Evolutionary conservation across 2,329 filamentous ascomycete species (phyloP), one percentile per base, ranked within the genome.

Genomic region (Alternaria sp.): DNA sequence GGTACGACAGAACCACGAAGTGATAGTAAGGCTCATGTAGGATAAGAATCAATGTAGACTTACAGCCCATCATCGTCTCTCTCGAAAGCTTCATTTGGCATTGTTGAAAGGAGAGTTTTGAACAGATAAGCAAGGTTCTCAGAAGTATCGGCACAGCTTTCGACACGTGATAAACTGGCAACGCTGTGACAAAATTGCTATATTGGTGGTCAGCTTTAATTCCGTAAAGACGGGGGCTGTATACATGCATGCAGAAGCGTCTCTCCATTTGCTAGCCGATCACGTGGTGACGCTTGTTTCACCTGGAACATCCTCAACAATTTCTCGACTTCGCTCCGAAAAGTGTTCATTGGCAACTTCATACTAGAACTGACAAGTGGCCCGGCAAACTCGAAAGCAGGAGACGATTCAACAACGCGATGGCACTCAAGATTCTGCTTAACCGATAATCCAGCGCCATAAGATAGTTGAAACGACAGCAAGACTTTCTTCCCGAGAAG

Each of bases 351-450:
- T 11, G 45, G 9, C 15, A 6, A 12, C 1, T 25, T 7, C 4
- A 6, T 1, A 4, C 15, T 26, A 17, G 8, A 26, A 1, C 2
- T 0, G 0, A 26, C 45, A 11, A 47, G 23, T n/a, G 7, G 0
- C 0, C 0, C 1, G 4, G 12, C 13, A 15, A 17, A 26, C 3
- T 1, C 9, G 8, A 49, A 49, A 4, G 46, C 46, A 19, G 46
- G n/a, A 19, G 46, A 49, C 3, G 2, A 13, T 0, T 5, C 5
- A 9, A 49, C 46, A 12, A 49, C 1, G 0, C 25, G 46, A 17
- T 28, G 11, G 9, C 46, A 30, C 6, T 30, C 0, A n/a, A 28
- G n/a, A 49, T 3, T 19, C 10, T 49, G 46, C 5, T 0, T 49
- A n/a, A 28, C 2, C 23, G 21, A 47, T 7, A 49, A 49, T 11